phyloP scores from a whole-genome alignment of 2,329 filamentous ascomycete species.

The Dactylellina leptospora region DNA sequence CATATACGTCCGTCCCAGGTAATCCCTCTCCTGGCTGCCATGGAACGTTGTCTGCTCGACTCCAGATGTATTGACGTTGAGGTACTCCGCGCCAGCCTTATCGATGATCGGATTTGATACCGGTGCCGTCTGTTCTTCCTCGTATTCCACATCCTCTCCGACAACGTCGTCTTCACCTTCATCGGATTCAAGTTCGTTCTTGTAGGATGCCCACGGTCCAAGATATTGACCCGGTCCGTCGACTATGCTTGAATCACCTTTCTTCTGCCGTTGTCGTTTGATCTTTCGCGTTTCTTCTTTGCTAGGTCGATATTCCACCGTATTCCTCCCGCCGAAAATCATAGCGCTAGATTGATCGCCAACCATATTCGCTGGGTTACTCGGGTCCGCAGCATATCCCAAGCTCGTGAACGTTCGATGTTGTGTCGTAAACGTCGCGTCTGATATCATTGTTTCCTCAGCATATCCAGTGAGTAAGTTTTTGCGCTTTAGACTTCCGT shows the following conservation, averaged over 20 bases:
- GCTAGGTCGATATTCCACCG: constrained; percentile 66
- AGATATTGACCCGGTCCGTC: constrained; percentile 89
- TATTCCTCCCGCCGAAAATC: constrained; percentile 65
- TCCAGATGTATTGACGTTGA: constrained; percentile 61
- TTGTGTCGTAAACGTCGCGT: constrained; percentile 86
- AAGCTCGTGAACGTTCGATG: constrained; percentile 81
- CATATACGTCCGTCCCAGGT: constrained; percentile 97
- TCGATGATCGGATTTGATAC: constrained; percentile 64
- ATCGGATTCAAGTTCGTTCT: constrained; percentile 72
- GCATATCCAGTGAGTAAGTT: constrained; percentile 86
- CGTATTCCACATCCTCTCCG: constrained; percentile 77
- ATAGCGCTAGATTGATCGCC: constrained; percentile 55
- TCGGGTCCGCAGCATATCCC: constrained; percentile 66
- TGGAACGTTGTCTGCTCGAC: constrained; percentile 88
- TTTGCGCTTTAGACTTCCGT: constrained; percentile 74
- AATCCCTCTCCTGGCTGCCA: constrained; percentile 83
- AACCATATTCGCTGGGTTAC: constrained; percentile 59
- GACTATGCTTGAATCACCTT: constrained; percentile 82
- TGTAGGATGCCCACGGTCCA: constrained; percentile 92
- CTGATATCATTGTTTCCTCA: constrained; percentile 86
- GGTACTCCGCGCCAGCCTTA: constrained; percentile 65
- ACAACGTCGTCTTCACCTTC: constrained; percentile 75
- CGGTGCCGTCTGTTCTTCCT: constrained; percentile 75
- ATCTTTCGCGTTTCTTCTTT: constrained; percentile 77
- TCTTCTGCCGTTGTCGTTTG: constrained; percentile 79